A percentile compares a stretch with the other conserved stretches of the same genome.
phyloP scores from a whole-genome alignment of 2,329 filamentous ascomycete genomes.

The Orbilia quercus region DNA sequence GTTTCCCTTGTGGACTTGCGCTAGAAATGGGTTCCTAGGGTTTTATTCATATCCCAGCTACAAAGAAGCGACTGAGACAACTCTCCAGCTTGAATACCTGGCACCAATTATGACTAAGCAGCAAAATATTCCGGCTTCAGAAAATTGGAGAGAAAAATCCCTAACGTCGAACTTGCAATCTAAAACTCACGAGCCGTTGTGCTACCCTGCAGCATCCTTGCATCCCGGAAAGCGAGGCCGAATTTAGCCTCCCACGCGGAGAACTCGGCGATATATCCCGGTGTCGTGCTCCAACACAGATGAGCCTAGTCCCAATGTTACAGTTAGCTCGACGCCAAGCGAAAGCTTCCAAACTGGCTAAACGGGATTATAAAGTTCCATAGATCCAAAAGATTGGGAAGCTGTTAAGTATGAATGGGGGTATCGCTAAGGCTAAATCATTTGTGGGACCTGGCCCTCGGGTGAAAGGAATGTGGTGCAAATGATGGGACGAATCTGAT shows the following conservation, averaged over 20 bases:
- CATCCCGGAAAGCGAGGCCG: neutral
- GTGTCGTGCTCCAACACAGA: neutral
- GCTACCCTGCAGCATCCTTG: neutral
- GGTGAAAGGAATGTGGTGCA: conserved; percentile 1
- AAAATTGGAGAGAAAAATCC: too few species aligned
- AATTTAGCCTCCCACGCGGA: conserved; percentile 43
- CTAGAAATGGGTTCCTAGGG: too few species aligned
- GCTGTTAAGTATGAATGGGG: neutral
- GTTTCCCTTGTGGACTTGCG: too few species aligned
- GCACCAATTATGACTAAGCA: too few species aligned
- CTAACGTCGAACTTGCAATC: too few species aligned
- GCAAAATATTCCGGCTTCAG: too few species aligned
- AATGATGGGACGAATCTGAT: neutral
- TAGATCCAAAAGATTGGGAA: neutral
- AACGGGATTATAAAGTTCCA: conserved; percentile 22
- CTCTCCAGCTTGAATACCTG: too few species aligned
- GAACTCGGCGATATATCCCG: conserved; percentile 30
- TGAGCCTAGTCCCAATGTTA: neutral
- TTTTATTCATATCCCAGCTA: too few species aligned
- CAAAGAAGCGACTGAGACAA: too few species aligned
- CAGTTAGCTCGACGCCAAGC: neutral
- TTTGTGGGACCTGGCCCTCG: neutral
- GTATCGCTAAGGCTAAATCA: conserved; percentile 1
- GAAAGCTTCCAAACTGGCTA: conserved; percentile 24
- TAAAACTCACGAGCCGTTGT: neutral